Evolutionary conservation across 495 filamentous ascomycete species (phyloP), one percentile per base, ranked within the genome.

Genomic region (Aspergillus biplanus): DNA sequence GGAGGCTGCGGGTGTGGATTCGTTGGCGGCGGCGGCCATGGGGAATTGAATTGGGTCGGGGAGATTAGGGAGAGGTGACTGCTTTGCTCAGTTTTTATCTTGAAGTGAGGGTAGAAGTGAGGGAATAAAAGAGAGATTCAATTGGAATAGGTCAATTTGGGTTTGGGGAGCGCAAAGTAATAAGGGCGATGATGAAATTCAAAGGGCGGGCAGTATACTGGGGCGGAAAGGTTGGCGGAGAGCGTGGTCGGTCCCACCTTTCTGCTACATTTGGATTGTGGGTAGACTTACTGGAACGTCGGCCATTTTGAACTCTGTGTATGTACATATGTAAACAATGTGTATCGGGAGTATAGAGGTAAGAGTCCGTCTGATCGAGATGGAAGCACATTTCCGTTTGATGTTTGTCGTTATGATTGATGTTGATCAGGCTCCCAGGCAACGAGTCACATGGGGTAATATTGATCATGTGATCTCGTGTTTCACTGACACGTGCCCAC

Each of bases 401-500:
- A 27, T 27, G 21, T 4, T 6, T 18, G 16, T 2, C 2, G 7
- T 31, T 16, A 11, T 53, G 46, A 16, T 39, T 62, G 52, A 42
- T 33, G 52, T 33, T 21, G 52, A 18, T 39, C 44, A 27, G 33
- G 49, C 5, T 27, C 7, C 33, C 33, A 13, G 15, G 65, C 74
- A 74, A 71, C 73, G 69, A 59, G 12, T 59, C 6, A 9, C 44
- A 50, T 47, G 27, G 35, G 21, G 31, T 12, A 27, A 64, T 54
- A 65, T 71, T 27, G 49, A 67, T 49, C 76, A 79, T 56, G 73
- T 79, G 76, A 78, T 47, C 54, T 73, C 76, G 76, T 76, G 76
- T 76, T 64, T 42, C 34, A 16, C 49, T 59, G 55, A 67, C 67
- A 72, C 71, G 71, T 69, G 59, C 54, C 31, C 62, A 61, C 50